A percentile compares a stretch with the other conserved stretches of the same genome.
phyloP scores from a whole-genome alignment of 169 alveolate species.

The Plasmodium reichenowi region DNA sequence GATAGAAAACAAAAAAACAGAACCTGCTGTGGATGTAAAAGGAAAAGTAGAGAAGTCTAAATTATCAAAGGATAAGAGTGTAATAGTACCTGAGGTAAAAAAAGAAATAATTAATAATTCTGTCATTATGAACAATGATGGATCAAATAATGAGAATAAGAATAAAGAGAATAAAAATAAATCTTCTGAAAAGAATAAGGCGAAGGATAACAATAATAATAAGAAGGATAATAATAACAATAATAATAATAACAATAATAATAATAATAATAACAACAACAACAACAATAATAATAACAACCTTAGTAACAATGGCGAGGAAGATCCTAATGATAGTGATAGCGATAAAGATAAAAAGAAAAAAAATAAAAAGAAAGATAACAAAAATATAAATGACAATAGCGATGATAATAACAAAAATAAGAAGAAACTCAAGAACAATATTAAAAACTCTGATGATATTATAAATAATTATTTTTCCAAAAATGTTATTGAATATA shows the following conservation, averaged over 20 bases:
- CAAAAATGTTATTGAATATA: constrained; percentile 42
- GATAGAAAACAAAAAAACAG: too few relatives aligned
- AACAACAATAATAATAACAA: neutral
- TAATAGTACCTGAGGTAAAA: too few relatives aligned
- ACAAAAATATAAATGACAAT: neutral
- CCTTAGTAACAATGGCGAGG: neutral
- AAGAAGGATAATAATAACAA: neutral
- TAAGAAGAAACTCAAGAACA: neutral
- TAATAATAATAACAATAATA: neutral
- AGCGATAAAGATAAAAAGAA: neutral
- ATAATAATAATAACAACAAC: neutral
- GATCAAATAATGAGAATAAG: neutral
- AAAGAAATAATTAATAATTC: neutral
- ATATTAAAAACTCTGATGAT: constrained; percentile 6
- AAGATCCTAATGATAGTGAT: neutral
- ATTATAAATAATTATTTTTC: constrained; percentile 42
- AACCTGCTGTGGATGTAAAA: neutral
- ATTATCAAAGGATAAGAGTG: too few relatives aligned
- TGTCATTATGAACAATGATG: neutral
- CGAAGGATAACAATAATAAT: neutral
- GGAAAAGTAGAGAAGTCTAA: constrained; percentile 11
- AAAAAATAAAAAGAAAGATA: neutral
- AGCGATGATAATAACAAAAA: neutral
- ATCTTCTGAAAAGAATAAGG: neutral
- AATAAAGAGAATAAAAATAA: neutral